Conservation (phyloP, 371 early-diverging fungal species). For the Mortierella sp. region DNA sequence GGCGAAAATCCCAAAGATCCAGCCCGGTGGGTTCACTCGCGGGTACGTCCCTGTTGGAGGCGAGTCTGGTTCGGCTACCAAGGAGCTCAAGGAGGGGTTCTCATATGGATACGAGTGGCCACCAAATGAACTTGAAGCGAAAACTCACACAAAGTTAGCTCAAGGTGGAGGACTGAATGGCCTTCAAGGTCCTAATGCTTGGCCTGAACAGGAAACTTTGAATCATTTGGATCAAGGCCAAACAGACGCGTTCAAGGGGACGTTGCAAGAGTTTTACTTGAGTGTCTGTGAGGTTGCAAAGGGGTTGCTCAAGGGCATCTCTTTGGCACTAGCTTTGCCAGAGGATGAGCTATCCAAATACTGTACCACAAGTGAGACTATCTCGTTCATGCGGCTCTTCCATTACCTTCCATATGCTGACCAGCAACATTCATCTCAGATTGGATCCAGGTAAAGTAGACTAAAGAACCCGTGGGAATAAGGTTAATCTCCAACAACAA, state of each 20-base stretch:
- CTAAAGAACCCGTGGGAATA: slow-evolving; percentile 47
- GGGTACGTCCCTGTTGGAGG: slow-evolving; percentile 63
- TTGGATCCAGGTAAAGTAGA: slow-evolving; percentile 38
- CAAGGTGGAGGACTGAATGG: slow-evolving; percentile 44
- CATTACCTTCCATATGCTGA: slow-evolving; percentile 61
- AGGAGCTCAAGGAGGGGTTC: slow-evolving; percentile 69
- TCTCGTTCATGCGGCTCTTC: slow-evolving; percentile 66
- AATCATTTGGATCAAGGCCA: slow-evolving; percentile 24
- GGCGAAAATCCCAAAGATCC: slow-evolving; percentile 43
- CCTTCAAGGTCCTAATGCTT: slow-evolving; percentile 64
- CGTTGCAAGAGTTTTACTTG: slow-evolving; percentile 55
- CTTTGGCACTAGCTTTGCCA: slow-evolving; percentile 35
- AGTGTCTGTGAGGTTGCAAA: slow-evolving; percentile 53
- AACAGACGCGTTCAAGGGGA: slow-evolving; percentile 33
- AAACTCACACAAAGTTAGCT: background rate
- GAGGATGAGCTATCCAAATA: slow-evolving; percentile 45
- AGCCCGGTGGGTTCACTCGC: slow-evolving; percentile 64
- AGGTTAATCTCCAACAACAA: background rate
- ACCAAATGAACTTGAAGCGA: slow-evolving; percentile 13
- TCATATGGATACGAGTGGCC: slow-evolving; percentile 64
- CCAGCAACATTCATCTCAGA: slow-evolving; percentile 31
- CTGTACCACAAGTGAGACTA: slow-evolving; percentile 61
- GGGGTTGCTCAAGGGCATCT: slow-evolving; percentile 54
- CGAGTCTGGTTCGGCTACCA: slow-evolving; percentile 65
- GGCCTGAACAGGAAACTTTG: slow-evolving; percentile 52